phyloP scores from a whole-genome alignment of 2,329 filamentous ascomycete genomes.

The Exophiala spinifera region DNA sequence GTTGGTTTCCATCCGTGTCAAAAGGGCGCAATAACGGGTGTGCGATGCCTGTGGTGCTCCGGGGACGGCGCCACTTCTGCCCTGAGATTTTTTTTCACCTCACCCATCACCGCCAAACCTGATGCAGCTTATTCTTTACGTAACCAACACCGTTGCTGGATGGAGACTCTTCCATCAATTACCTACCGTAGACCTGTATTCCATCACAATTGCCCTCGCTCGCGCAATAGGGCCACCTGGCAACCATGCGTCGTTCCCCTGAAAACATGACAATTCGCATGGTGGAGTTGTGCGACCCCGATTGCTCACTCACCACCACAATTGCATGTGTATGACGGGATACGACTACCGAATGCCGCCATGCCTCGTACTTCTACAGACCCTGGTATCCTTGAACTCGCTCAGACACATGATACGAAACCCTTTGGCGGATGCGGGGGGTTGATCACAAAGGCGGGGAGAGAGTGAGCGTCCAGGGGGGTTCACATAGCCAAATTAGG shows the following conservation, averaged over 20 bases:
- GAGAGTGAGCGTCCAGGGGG: too few species aligned
- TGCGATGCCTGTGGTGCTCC: too few species aligned
- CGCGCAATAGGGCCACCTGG: not conserved
- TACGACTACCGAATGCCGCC: slow-evolving; percentile 12
- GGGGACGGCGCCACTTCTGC: slow-evolving; percentile 22
- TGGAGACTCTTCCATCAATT: slow-evolving; percentile 9
- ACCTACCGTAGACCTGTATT: too few species aligned
- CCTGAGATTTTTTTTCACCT: slow-evolving; percentile 15
- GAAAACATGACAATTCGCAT: slow-evolving; percentile 6
- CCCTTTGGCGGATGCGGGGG: too few species aligned
- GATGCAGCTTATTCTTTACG: slow-evolving; percentile 39
- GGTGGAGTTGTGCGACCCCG: slow-evolving; percentile 9
- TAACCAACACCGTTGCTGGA: slow-evolving; percentile 35
- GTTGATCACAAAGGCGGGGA: too few species aligned
- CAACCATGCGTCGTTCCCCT: not conserved
- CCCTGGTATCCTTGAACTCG: too few species aligned
- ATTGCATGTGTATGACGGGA: slow-evolving; percentile 1
- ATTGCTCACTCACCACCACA: not conserved
- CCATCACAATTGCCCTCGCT: not conserved
- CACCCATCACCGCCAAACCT: slow-evolving; percentile 20
- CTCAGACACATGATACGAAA: not conserved
- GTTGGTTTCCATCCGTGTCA: too few species aligned
- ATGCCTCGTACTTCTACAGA: not conserved
- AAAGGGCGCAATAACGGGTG: too few species aligned
- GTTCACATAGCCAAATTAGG: not conserved